Evolutionary conservation across 768 basidiomycete species (phyloP).

Genomic region (Mycena vitilis): DNA sequence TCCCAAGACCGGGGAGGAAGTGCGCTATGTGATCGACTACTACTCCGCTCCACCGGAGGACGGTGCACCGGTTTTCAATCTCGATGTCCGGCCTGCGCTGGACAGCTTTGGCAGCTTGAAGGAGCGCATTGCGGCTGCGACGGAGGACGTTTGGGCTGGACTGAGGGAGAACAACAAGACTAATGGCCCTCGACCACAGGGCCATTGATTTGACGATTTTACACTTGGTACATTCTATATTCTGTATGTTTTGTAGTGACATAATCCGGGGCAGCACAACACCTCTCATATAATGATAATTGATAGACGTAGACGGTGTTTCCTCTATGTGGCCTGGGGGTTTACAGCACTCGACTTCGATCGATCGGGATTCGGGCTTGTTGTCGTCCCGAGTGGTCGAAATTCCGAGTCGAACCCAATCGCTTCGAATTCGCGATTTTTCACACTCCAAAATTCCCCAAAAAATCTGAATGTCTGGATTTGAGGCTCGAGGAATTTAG

Average conservation of each 20-base stretch:
- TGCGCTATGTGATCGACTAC: conserved; percentile 98
- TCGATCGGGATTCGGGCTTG: no score
- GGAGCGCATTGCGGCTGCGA: conserved; percentile 76
- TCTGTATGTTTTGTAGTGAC: conserved; percentile 12
- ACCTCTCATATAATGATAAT: conserved; percentile 5
- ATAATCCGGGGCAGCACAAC: conserved; percentile 14
- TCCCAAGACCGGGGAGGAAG: conserved; percentile 80
- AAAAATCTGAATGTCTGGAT: no score
- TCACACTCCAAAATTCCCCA: no score
- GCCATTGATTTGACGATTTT: background rate
- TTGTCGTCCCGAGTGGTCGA: no score
- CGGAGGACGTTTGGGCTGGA: conserved; percentile 73
- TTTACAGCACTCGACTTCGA: no score
- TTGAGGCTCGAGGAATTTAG: no score
- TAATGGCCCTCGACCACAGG: conserved; percentile 22
- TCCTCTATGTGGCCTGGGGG: no score
- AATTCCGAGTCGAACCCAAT: no score
- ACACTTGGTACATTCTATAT: background rate
- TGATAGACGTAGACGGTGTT: background rate
- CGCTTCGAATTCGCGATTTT: no score
- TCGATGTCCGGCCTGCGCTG: conserved; percentile 95
- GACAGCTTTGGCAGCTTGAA: conserved; percentile 85
- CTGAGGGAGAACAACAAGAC: conserved; percentile 52
- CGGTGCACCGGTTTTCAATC: conserved; percentile 93
- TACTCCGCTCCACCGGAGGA: conserved; percentile 94